Conservation (phyloP, 176 grass and related monocot species). For the Panicum miliaceum region DNA sequence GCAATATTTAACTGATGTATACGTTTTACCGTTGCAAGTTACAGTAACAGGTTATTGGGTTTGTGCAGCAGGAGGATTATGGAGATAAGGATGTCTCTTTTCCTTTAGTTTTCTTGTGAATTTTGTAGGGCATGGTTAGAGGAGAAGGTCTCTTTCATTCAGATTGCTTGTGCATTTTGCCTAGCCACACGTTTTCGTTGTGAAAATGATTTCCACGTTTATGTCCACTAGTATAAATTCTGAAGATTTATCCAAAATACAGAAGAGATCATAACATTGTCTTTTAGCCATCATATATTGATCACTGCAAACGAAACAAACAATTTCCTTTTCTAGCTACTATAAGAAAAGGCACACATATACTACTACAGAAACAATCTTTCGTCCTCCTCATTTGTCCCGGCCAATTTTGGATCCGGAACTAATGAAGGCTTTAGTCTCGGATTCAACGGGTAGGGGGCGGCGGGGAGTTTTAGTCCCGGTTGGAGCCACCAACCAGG, state of each 20-base stretch:
- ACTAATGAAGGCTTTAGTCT: too few relatives aligned
- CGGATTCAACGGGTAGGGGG: too few relatives aligned
- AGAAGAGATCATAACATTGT: not conserved
- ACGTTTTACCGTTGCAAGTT: not conserved
- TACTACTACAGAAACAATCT: too few relatives aligned
- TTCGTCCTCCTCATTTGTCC: too few relatives aligned
- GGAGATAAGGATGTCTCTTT: not conserved
- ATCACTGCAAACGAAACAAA: not conserved
- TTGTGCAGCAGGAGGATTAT: not conserved
- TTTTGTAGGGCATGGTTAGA: not conserved
- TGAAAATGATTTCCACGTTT: slow-evolving; percentile 15
- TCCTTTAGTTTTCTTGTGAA: not conserved
- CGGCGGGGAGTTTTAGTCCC: too few relatives aligned
- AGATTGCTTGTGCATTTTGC: not conserved
- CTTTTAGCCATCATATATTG: not conserved
- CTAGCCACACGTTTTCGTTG: not conserved
- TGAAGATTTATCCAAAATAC: not conserved
- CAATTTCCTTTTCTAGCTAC: not conserved
- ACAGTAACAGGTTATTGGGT: not conserved
- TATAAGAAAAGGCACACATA: not conserved
- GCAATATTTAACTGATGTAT: slow-evolving; percentile 1
- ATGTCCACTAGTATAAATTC: not conserved
- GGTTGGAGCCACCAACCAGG: too few relatives aligned
- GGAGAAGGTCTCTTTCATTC: not conserved
- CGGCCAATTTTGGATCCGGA: too few relatives aligned